phyloP scores from a whole-genome alignment of 495 filamentous ascomycete species.

The Xylaria castorea region DNA sequence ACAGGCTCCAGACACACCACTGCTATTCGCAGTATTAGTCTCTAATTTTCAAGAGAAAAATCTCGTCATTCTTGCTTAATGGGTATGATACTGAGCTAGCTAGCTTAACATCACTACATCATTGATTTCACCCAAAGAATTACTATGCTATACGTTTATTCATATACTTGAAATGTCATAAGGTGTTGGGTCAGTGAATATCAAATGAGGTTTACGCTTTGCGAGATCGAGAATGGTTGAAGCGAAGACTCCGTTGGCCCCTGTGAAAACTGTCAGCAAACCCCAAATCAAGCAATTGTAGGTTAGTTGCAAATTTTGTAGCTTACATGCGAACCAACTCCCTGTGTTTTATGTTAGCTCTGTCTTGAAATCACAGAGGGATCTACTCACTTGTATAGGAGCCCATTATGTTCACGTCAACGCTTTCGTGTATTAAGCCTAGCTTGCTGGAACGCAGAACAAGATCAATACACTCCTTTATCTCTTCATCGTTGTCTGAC shows the following conservation, averaged over 20 bases:
- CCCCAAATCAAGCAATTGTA: neutral
- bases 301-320: neutral
- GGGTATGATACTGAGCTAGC: neutral
- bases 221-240: conserved; percentile 92
- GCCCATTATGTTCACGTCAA: conserved; percentile 76
- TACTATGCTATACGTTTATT: neutral
- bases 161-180: conserved; percentile 24
- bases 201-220: conserved; percentile 80
- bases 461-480: conserved; percentile 68
- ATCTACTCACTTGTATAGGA: conserved; percentile 76
- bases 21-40: neutral
- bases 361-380: neutral
- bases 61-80: neutral
- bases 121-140: neutral
- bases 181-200: conserved; percentile 61
- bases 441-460: conserved; percentile 76
- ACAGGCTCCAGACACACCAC: neutral
- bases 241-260: conserved; percentile 94
- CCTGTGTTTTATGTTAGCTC: conserved; percentile 55
- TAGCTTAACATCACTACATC: neutral
- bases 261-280: conserved; percentile 33
- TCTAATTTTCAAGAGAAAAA: neutral
- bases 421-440: conserved; percentile 89
- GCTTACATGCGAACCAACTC: conserved; percentile 88
- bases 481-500: conserved; percentile 85